Conservation (phyloP, 352 stramenopile species). For the Pythium sukuiense region DNA sequence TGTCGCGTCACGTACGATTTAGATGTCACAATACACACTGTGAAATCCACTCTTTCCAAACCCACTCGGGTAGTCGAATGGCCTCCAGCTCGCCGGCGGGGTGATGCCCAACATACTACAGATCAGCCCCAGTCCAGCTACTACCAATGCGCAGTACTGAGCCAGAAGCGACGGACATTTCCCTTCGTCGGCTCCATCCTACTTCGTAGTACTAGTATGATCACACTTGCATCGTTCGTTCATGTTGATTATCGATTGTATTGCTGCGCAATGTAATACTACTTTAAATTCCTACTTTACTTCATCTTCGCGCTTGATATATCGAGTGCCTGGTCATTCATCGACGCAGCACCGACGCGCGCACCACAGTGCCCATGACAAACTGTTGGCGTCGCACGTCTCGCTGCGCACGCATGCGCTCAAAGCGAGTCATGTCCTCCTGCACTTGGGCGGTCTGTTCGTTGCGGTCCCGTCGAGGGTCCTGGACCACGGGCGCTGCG, state of each 20-base stretch:
- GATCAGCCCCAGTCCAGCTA: too few species aligned
- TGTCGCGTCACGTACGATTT: neutral
- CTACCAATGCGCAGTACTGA: too few species aligned
- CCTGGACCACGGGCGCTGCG: neutral
- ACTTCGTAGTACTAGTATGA: too few species aligned
- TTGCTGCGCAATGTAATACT: neutral
- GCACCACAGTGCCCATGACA: neutral
- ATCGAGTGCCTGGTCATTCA: neutral
- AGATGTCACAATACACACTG: neutral
- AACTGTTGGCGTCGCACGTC: conserved; percentile 7
- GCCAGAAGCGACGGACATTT: too few species aligned
- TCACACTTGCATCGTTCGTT: too few species aligned
- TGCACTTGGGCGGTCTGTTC: neutral
- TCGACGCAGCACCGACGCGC: neutral
- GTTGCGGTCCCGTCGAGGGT: neutral
- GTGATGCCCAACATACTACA: too few species aligned
- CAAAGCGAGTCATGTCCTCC: neutral
- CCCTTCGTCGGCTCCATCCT: too few species aligned
- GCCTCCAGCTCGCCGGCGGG: too few species aligned
- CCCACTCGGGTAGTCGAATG: too few species aligned
- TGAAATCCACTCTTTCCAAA: neutral
- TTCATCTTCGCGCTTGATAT: neutral
- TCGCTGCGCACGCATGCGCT: conserved; percentile 4
- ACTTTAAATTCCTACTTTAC: neutral
- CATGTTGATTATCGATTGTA: neutral